Conservation (phyloP, 805 yeast genomes). For the Scheffersomyces spartinae region DNA sequence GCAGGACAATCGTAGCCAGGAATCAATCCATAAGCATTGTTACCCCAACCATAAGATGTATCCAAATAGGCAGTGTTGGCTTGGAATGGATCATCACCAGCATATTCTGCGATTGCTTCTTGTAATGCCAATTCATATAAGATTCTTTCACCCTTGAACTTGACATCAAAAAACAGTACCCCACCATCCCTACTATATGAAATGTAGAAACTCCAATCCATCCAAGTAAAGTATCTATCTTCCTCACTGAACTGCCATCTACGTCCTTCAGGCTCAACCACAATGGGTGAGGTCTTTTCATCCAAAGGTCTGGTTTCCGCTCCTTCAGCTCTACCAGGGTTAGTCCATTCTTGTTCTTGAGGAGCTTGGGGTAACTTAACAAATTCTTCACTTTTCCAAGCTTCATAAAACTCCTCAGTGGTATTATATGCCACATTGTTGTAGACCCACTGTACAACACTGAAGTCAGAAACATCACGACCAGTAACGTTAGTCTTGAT, state of each 20-base stretch:
- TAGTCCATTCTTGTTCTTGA: constrained; percentile 5
- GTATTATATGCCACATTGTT: constrained; percentile 9
- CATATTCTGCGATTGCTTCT: constrained; percentile 16
- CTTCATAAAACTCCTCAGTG: constrained; percentile 10
- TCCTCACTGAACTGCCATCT: constrained; percentile 12
- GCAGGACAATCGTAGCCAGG: constrained; percentile 17
- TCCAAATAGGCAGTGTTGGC: constrained; percentile 12
- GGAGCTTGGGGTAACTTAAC: constrained; percentile 7
- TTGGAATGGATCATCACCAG: constrained; percentile 19
- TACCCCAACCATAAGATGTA: constrained; percentile 14
- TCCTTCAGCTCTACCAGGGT: constrained; percentile 7
- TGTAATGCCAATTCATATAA: constrained; percentile 13
- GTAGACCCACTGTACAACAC: constrained; percentile 10
- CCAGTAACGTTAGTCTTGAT: constrained; percentile 10
- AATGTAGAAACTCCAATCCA: constrained; percentile 15
- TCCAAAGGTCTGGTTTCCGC: constrained; percentile 6
- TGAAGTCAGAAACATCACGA: constrained; percentile 7
- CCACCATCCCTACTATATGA: constrained; percentile 14
- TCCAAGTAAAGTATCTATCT: constrained; percentile 16
- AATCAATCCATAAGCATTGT: constrained; percentile 14
- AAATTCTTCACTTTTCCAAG: constrained; percentile 9
- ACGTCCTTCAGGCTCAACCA: constrained; percentile 13
- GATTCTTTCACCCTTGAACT: constrained; percentile 16
- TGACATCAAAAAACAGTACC: constrained; percentile 11
- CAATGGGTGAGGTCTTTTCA: constrained; percentile 10